phyloP scores from a whole-genome alignment of 805 yeast genomes.

The Cyberlindnera misumaiensis region DNA sequence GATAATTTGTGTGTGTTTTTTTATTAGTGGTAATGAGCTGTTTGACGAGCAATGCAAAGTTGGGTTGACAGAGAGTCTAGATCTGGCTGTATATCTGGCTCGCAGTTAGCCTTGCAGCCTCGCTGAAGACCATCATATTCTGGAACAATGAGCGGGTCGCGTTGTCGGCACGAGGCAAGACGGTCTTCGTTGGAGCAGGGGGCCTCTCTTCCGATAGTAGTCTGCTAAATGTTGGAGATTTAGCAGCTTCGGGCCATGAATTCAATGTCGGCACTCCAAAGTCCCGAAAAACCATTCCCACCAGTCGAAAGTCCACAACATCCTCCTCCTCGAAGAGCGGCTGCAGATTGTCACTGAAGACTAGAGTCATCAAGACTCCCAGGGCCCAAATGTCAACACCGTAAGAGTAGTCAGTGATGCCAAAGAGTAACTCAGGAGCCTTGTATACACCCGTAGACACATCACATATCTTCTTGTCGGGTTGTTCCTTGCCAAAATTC shows the following conservation, averaged over 20 bases:
- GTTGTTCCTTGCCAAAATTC: slow-evolving; percentile 56
- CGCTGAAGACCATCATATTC: slow-evolving; percentile 39
- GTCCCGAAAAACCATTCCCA: slow-evolving; percentile 43
- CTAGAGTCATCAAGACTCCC: slow-evolving; percentile 53
- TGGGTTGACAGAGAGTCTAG: too few relatives aligned
- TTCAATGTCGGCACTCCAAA: slow-evolving; percentile 59
- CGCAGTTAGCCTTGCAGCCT: slow-evolving; percentile 27
- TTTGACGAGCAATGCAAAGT: too few relatives aligned
- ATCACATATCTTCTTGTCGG: slow-evolving; percentile 39
- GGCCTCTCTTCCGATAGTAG: slow-evolving; percentile 23
- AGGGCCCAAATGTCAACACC: slow-evolving; percentile 69
- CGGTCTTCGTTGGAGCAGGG: slow-evolving; percentile 11
- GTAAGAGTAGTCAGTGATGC: slow-evolving; percentile 43
- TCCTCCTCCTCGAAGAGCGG: slow-evolving; percentile 33
- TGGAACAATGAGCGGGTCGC: slow-evolving; percentile 26
- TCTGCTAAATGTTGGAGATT: slow-evolving; percentile 28
- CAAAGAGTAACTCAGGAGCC: slow-evolving; percentile 69
- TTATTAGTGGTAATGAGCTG: too few relatives aligned
- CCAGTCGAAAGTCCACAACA: slow-evolving; percentile 50
- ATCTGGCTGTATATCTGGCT: slow-evolving; percentile 10
- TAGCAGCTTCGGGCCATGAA: slow-evolving; percentile 37
- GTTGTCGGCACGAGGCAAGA: slow-evolving; percentile 31
- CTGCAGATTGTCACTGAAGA: slow-evolving; percentile 35
- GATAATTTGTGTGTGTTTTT: too few relatives aligned
- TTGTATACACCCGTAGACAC: slow-evolving; percentile 60